Evolutionary conservation across 2,329 filamentous ascomycete genomes (phyloP).

Genomic region (Alternaria ethzedia): DNA sequence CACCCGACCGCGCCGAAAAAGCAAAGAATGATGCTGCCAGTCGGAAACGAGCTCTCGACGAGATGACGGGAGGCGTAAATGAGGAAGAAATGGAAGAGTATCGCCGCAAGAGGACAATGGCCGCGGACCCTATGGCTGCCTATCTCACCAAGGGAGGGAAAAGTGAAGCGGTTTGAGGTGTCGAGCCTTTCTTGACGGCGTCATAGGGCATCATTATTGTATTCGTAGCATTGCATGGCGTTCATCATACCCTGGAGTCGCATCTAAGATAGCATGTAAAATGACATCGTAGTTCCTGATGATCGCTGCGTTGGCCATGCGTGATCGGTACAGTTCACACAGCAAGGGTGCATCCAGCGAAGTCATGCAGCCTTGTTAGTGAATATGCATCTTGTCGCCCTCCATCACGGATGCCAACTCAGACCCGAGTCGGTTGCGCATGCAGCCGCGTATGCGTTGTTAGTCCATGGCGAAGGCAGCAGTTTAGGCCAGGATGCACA

Average conservation of each 20-base stretch:
- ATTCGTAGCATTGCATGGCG: constrained; percentile 45
- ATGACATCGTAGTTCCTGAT: constrained; percentile 44
- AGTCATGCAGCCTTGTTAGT: constrained; percentile 22
- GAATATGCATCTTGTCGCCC: constrained; percentile 19
- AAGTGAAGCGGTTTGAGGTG: constrained; percentile 64
- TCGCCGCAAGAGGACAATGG: constrained; percentile 73
- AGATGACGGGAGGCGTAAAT: constrained; percentile 78
- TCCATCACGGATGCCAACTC: constrained; percentile 33
- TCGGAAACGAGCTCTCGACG: constrained; percentile 77
- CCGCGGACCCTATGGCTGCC: constrained; percentile 86
- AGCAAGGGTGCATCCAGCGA: constrained; percentile 20
- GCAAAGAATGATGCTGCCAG: constrained; percentile 47
- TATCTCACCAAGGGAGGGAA: constrained; percentile 70
- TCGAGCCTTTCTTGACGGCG: constrained; percentile 8
- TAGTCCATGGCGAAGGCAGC: constrained; percentile 24
- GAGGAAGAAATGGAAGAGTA: constrained; percentile 90
- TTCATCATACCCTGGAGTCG: constrained; percentile 27
- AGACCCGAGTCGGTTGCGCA: constrained; percentile 31
- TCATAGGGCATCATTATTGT: constrained; percentile 19
- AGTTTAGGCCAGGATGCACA: constrained; percentile 12
- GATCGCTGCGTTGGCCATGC: constrained; percentile 43
- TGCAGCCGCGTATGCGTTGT: constrained; percentile 47
- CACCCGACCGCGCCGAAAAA: constrained; percentile 50
- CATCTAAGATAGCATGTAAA: constrained; percentile 32
- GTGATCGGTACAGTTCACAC: constrained; percentile 34